Evolutionary conservation across 768 basidiomycete genomes (phyloP), one percentile per base, ranked within the genome.

Genomic region (Thelephora aurantiotincta): DNA sequence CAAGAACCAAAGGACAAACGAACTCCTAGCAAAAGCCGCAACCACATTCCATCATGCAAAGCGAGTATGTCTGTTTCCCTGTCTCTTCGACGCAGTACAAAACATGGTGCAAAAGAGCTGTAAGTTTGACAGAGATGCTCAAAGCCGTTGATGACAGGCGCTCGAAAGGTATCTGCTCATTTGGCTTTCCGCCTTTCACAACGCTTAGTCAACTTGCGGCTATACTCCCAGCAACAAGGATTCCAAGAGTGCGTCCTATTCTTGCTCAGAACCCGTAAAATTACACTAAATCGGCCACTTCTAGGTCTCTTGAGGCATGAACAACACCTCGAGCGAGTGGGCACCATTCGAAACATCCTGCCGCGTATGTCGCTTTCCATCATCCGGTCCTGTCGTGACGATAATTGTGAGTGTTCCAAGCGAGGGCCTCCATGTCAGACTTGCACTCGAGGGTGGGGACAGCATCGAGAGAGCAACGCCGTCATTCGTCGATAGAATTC

Each of bases 361-460:
- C 65, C 68, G 37, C 66, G 72, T 73, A 58, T 33, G 73, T 61
- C 44, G 26, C 49, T 19, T 26, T 43, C n/a, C 44, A 48, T 30
- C 26, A 4, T 9, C 5, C 23, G 33, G 36, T 14, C 46, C 12
- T 5, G 9, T 12, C 20, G 41, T 12, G 20, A 30, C 49, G 36
- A 50, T 50, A 11, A 52, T 36, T 30, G n/a, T 30, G 50, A 13
- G 20, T 33, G 23, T 35, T 33, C 18, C 42, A 45, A 77, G 75
- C 72, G 38, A 75, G 75, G 1, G 63, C 67, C 2, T 78, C 77
- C 35, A 60, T 78, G 51, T 63, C 64, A 23, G 69, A 78, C 51
- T 53, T 78, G 41, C 69, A 68, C 14, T 48, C 60, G 26, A 61
- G 57, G 46, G 54, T 52, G 43, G 44, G 44, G 11, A 47, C 59